Conservation (phyloP, 2,329 filamentous ascomycete genomes). For the Teratosphaeria viscida region DNA sequence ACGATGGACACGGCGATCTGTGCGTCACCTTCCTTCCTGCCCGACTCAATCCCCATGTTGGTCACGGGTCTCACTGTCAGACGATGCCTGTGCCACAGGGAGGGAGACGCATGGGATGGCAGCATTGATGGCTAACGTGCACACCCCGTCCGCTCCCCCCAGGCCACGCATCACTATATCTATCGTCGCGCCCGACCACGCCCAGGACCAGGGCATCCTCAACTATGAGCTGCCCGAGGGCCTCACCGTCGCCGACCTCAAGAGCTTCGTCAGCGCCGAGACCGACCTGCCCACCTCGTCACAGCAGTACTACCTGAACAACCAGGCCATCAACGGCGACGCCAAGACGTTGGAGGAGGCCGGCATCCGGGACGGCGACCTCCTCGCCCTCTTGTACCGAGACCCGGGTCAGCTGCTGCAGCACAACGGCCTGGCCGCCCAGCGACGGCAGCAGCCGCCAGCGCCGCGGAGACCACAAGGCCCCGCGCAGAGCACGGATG, state of each 20-base stretch:
- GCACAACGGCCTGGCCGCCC: constrained; percentile 17
- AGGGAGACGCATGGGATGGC: too few relatives aligned
- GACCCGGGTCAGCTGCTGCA: constrained; percentile 37
- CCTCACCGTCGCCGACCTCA: constrained; percentile 75
- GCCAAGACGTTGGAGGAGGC: constrained; percentile 71
- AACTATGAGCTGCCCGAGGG: constrained; percentile 72
- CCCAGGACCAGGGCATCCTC: constrained; percentile 61
- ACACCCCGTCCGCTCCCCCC: background rate
- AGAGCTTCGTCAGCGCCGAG: constrained; percentile 80
- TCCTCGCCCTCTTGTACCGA: constrained; percentile 74
- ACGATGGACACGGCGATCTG: background rate
- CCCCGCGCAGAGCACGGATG: constrained; percentile 19
- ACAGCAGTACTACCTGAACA: constrained; percentile 87
- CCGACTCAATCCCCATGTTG: background rate
- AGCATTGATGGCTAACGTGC: background rate
- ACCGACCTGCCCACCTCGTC: constrained; percentile 58
- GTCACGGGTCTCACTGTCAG: constrained; percentile 19
- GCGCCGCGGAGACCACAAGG: constrained; percentile 10
- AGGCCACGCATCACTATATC: constrained; percentile 79
- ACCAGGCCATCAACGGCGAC: constrained; percentile 66
- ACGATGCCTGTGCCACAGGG: constrained; percentile 14
- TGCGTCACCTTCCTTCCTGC: background rate
- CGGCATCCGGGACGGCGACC: constrained; percentile 75
- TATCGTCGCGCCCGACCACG: constrained; percentile 63
- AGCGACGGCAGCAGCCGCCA: constrained; percentile 26